Conservation (phyloP, 164 flowering plant species). For the Santalum album region DNA sequence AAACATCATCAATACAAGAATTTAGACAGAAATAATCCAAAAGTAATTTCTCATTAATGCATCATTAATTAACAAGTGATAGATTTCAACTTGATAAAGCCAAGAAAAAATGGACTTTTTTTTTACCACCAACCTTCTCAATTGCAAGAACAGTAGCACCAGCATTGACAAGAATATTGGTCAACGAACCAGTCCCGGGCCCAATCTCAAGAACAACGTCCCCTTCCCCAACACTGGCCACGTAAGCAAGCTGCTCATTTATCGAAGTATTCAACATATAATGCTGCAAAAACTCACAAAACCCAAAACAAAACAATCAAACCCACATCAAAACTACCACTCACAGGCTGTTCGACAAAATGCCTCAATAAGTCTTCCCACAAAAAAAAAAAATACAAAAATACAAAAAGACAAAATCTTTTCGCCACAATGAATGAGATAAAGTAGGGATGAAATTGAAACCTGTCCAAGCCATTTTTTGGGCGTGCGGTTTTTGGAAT, state of each 20-base stretch:
- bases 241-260: conserved; percentile 61
- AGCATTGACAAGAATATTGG: conserved; percentile 62
- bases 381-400: no score
- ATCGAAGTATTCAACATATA: conserved; percentile 75
- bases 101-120: no score
- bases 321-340: not conserved
- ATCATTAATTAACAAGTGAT: no score
- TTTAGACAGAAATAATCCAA: no score
- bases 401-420: no score
- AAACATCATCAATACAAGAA: no score
- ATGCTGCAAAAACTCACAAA: conserved; percentile 47
- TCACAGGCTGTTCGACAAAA: conserved; percentile 22
- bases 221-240: conserved; percentile 62
- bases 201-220: conserved; percentile 89
- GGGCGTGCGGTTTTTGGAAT: conserved; percentile 63
- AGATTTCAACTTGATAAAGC: no score
- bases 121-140: conserved; percentile 58
- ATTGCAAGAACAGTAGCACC: conserved; percentile 85
- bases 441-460: not conserved
- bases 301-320: not conserved
- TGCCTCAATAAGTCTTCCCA: conserved; percentile 9
- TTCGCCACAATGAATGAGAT: not conserved
- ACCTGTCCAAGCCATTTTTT: conserved; percentile 97
- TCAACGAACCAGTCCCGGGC: conserved; percentile 93
- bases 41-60: no score